A percentile compares a stretch with the other conserved stretches of the same genome.
Evolutionary conservation across 331 rosid genomes (phyloP).

Genomic region (Quercus lobata): DNA sequence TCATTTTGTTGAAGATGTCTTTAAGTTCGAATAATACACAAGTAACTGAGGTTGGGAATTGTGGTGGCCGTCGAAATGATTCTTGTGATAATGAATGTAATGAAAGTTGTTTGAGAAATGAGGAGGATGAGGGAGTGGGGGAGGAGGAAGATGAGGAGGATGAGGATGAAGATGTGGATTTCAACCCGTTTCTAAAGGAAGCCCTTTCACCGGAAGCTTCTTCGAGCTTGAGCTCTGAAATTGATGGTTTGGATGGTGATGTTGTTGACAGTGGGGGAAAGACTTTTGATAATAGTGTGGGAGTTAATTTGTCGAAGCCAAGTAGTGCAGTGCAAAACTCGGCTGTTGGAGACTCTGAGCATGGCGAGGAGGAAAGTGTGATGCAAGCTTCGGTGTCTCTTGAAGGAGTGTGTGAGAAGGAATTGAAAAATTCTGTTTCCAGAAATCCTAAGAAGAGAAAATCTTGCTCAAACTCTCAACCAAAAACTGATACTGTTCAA

Average conservation of each 20-base stretch:
- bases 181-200: constrained; percentile 74
- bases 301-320: constrained; percentile 24
- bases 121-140: constrained; percentile 17
- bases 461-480: constrained; percentile 26
- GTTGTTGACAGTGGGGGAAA: constrained; percentile 30
- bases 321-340: constrained; percentile 20
- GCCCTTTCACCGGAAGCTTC: constrained; percentile 74
- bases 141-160: constrained; percentile 50
- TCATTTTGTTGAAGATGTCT: constrained; percentile 35
- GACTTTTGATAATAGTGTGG: constrained; percentile 7
- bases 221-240: constrained; percentile 84
- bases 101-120: constrained; percentile 34
- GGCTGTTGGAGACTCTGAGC: constrained; percentile 35
- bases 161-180: constrained; percentile 80
- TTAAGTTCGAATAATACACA: constrained; percentile 25
- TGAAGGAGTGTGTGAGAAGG: constrained; percentile 26
- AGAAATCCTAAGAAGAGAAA: constrained; percentile 16
- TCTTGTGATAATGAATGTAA: constrained; percentile 9
- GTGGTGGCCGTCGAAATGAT: constrained; percentile 22
- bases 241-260: constrained; percentile 67
- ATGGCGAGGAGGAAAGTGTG: constrained; percentile 59
- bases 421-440: constrained; percentile 16
- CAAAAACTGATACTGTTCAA: constrained; percentile 32
- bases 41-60: constrained; percentile 26
- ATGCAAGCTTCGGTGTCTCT: constrained; percentile 32